Percentiles rank a stretch among this genome's conserved stretches.
Conservation (phyloP, 2,329 filamentous ascomycete species). For the Tricladium varicosporioides region DNA sequence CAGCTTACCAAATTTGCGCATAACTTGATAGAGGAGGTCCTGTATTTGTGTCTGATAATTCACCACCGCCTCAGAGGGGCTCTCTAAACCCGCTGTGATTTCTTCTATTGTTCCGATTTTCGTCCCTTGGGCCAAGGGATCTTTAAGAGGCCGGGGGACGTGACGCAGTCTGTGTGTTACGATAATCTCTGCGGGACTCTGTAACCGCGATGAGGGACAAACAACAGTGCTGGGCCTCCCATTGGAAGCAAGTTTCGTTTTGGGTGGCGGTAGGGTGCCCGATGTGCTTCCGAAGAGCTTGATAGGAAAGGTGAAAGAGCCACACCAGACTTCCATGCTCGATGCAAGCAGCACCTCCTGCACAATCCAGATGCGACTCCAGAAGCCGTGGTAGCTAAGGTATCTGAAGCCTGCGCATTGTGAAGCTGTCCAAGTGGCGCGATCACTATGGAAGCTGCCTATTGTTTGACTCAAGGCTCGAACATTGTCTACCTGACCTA, state of each 20-base stretch:
- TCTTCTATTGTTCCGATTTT: neutral
- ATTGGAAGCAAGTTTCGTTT: neutral
- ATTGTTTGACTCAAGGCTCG: neutral
- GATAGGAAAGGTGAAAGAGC: neutral
- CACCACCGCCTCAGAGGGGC: neutral
- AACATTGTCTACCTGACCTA: neutral
- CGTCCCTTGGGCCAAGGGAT: constrained; percentile 2
- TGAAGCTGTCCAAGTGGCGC: neutral
- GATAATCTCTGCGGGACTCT: neutral
- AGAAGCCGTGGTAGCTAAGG: neutral
- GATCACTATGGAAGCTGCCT: neutral
- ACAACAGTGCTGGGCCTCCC: neutral
- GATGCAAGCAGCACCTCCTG: neutral
- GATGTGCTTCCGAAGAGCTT: constrained; percentile 1
- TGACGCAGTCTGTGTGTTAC: neutral
- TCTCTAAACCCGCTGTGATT: neutral
- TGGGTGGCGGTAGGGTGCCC: neutral
- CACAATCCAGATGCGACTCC: neutral
- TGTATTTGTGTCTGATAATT: neutral
- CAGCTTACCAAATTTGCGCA: constrained; percentile 11
- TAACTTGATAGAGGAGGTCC: neutral
- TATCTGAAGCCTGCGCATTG: neutral
- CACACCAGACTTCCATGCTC: neutral
- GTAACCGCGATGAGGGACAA: neutral
- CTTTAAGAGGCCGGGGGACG: neutral